Evolutionary conservation across 2,329 filamentous ascomycete genomes (phyloP).

Genomic region (Trichophyton verrucosum): DNA sequence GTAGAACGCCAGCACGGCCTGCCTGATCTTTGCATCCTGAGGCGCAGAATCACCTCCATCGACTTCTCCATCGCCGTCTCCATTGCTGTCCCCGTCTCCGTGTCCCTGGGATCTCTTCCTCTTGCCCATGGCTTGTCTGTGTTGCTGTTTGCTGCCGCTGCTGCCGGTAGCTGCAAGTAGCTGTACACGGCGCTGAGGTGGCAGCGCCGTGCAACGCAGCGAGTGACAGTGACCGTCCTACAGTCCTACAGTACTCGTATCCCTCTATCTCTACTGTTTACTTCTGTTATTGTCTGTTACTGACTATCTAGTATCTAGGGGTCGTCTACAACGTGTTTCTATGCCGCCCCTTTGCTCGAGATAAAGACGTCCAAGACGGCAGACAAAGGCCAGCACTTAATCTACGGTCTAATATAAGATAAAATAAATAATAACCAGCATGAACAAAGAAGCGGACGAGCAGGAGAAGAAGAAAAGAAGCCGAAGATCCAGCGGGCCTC

Average conservation of each 20-base stretch:
- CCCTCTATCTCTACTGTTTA: background rate
- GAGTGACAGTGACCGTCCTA: too few relatives aligned
- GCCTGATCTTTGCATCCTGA: constrained; percentile 18
- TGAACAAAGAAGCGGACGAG: too few relatives aligned
- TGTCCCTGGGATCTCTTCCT: background rate
- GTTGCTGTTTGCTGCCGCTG: background rate
- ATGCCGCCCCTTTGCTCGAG: too few relatives aligned
- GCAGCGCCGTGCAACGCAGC: background rate
- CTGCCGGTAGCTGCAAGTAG: background rate
- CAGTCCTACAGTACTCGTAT: too few relatives aligned
- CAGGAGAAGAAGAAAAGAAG: too few relatives aligned
- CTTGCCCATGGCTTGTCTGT: background rate
- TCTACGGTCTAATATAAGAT: too few relatives aligned
- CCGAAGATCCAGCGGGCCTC: too few relatives aligned
- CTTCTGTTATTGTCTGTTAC: background rate
- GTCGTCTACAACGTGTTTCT: background rate
- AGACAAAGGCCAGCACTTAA: too few relatives aligned
- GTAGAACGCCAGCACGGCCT: constrained; percentile 56
- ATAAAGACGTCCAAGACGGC: too few relatives aligned
- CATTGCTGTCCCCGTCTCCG: background rate
- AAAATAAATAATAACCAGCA: too few relatives aligned
- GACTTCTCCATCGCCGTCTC: background rate
- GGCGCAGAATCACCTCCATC: background rate
- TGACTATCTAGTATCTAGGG: background rate
- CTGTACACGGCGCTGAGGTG: background rate